Evolutionary conservation across 2,329 filamentous ascomycete species (phyloP), one percentile per base, ranked within the genome.

Genomic region (Aphanocladium album): DNA sequence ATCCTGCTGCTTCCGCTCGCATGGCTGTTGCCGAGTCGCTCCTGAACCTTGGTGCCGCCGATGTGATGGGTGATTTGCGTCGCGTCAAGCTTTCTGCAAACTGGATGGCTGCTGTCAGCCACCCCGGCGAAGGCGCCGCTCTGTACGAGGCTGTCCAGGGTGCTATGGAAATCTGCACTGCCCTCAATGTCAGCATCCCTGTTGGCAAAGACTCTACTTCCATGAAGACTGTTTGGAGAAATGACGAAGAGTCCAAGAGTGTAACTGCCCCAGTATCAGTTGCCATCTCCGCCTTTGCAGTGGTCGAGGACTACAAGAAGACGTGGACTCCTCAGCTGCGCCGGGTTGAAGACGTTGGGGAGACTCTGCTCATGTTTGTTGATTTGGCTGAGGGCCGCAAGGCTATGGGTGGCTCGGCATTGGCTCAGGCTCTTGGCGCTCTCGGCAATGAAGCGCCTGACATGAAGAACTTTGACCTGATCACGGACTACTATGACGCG

Each of bases 121-220:
- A 97, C 72, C 88, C 90, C 23, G 95, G 95, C 51, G 95, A 99
- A 75, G 93, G 91, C 45, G 93, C 93, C 43, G 91, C 89, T 17
- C 82, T 98, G 35, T 98, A 96, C 70, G 91, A 97, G 74, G 95
- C 93, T 33, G 95, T 97, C 2, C 85, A 96, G 71, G 92, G 93
- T 61, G 93, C 93, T 53, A 89, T 96, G 85, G 89, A 96, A 52
- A 80, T 99, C 9, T 99, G 95, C 75, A 92, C 92, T 2, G 82
- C 89, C 67, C 82, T 98, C n/a, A 91, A 90, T 37, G 86, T 99
- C 63, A 91, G 89, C 61, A 98, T 99, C 62, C 95, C 95, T 4
- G 95, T 98, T 9, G 95, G 95, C 60, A 98, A 99, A 77, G 95
- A 99, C 74, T 98, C 93, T 0, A 96, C 96, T 75, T 97, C 93